These are phyloP conservation scores for Zymoseptoria crescenta DNA, from an alignment of 2,329 filamentous ascomycete species.

Conservation along the genomic window DNA sequence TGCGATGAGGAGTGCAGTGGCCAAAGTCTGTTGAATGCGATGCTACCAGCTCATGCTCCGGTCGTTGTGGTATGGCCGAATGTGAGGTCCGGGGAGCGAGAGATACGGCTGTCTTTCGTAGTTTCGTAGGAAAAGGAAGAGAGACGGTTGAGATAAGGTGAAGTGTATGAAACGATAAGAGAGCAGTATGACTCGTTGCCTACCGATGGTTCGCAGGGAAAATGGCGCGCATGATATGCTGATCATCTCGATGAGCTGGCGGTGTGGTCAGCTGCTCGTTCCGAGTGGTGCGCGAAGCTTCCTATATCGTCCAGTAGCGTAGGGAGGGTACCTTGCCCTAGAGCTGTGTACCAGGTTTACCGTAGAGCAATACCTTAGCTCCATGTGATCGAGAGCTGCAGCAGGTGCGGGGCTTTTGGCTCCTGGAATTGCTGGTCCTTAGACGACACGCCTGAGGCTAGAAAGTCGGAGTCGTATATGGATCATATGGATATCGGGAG, in stretches of 20 bases:
- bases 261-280: neutral
- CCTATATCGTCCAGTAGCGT: neutral
- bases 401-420: neutral
- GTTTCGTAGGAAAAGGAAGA: neutral
- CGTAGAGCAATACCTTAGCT: neutral
- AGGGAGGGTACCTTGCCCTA: neutral
- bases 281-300: neutral
- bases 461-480: no score
- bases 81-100: neutral
- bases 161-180: neutral
- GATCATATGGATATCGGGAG: no score
- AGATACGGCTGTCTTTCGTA: neutral
- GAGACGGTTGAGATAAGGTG: neutral
- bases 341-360: neutral
- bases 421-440: neutral
- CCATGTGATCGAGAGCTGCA: neutral
- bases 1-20: neutral
- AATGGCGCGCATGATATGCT: neutral
- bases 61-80: neutral
- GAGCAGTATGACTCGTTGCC: neutral
- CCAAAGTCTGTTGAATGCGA: neutral
- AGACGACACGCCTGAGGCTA: no score
- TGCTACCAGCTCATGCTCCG: slow-evolving; percentile 7
- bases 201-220: neutral
- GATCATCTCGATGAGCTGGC: neutral